Evolutionary conservation across 106 monocot genomes (phyloP), one percentile per base, ranked within the genome.

Genomic region (Agapanthus africanus): DNA sequence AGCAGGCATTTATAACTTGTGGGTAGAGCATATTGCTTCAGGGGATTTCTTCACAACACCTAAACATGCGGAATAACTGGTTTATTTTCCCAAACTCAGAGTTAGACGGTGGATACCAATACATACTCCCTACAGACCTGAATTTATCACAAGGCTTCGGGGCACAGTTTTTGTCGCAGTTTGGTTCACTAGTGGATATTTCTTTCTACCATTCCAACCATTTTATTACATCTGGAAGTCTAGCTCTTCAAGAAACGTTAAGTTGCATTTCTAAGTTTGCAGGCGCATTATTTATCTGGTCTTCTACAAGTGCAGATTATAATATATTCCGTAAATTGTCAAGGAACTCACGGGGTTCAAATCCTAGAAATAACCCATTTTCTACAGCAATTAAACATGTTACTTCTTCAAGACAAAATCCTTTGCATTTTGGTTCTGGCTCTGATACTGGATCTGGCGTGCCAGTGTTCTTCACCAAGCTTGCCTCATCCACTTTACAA

Each of bases 221-320:
- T 50, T 65, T 95, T 56, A 59, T 69, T 73, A 56, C 25, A 40
- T 79, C 88, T 70, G 81, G 85, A 72, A 92, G 51, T 39, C 19
- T 77, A 76, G 80, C 84, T 40, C 38, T 92, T 72, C 86, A 83
- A 71, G 84, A 85, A 66, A 74, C 79, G 25, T 84, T 84, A 59
- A 70, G 69, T 70, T 73, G 47, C 44, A 65, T 92, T 59, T 86
- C 89, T 33, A 97, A 84, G 77, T 77, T 81, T 74, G 75, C 88
- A 35, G 86, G 87, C 69, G 74, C 86, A 23, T 36, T 97, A 16
- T 82, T 86, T 73, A 21, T 89, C 26, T 84, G 86, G 91, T 76
- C 86, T 37, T 86, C 86, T 38, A 72, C 82, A 68, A 52, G 73
- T 37, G 76, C 88, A 75, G 77, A 66, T 69, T 68, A 72, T 50